Evolutionary conservation across 2,329 filamentous ascomycete genomes (phyloP), one percentile per base, ranked within the genome.

Genomic region (Beauveria medogensis): DNA sequence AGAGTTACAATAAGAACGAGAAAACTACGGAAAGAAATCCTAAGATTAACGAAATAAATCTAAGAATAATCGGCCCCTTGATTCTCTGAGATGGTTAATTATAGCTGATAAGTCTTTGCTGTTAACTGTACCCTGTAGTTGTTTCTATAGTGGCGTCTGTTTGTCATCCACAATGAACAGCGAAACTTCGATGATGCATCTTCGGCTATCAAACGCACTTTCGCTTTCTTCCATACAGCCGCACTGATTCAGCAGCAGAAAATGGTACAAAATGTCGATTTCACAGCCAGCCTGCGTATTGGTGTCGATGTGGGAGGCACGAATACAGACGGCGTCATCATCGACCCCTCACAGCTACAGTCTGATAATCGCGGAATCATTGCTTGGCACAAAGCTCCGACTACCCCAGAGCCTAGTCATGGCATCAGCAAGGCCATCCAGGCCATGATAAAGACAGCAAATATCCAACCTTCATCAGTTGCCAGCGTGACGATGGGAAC

Each of bases 401-500:
- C 80, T 0, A 82, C 79, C 1, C 69, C 74, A 0, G 75, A 82
- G 57, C 77, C 78, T 1, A 79, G 77, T 63, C 65, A 71, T 14
- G 79, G 79, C 34, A 80, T 82, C 65, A 74, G 72, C 55, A 70
- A 74, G 53, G 75, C 75, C 44, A 77, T 82, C 60, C 71, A 68
- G 6, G 68, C 70, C 26, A 78, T 82, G 72, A 74, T 82, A 62
- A 55, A 69, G 16, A 65, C 69, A 1, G 67, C 72, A 16, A 57
- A 63, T 6, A 68, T 77, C 40, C 62, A 66, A 46, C 72, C 75
- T 0, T 66, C 68, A 0, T 67, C 75, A 6, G 72, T 83, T 20
- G 75, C 77, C 16, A 78, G 77, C 62, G 75, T 82, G 16, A 80
- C 79, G 2, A 81, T 83, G 63, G 80, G 80, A 57, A 82, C 79